Evolutionary conservation across 2,329 filamentous ascomycete species (phyloP), one percentile per base, ranked within the genome.

Genomic region (Gaeumannomyces tritici): DNA sequence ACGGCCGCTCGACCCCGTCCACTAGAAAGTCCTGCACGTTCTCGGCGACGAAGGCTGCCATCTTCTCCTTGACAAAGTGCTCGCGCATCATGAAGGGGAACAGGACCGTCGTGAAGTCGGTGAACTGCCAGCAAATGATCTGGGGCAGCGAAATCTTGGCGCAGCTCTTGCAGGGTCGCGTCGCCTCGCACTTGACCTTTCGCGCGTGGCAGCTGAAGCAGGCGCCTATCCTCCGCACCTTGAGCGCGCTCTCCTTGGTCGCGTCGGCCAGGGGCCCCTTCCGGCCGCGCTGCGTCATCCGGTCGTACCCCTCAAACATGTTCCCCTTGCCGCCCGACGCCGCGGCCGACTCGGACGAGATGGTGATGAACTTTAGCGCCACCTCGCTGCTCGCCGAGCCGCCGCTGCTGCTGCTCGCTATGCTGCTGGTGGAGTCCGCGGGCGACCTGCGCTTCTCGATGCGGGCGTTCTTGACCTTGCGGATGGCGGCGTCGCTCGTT

Each of bases 191-290:
- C 69, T 80, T 81, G 62, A 85, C 83, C 70, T 85, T 85, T 66
- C 83, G 80, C 63, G 79, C 80, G 67, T 83, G 81, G 67, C 83
- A 85, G 72, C 81, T 83, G 73, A 85, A 85, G 69, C 83, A 85
- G 12, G 83, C 83, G 7, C 83, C 82, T 5, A 76, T 70, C 35
- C 81, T 76, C 21, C 83, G 77, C 13, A 85, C 81, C 62, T 82
- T 77, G 2, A 84, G 74, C 0, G 83, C 83, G 57, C 76, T 80
- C 70, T 83, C 76, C 69, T 83, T 83, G 33, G 77, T 81, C n/a
- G 80, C 77, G 58, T 79, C 75, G 29, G 80, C 79, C 51, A 85
- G 70, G 1, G 82, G 82, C 0, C 83, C 83, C 67, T 85, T 85
- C 61, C 83, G 76, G 2, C 83, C 83, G 62, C 80, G 77, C 65